Conservation (phyloP, 805 yeast species). For the Lachancea thermotolerans region DNA sequence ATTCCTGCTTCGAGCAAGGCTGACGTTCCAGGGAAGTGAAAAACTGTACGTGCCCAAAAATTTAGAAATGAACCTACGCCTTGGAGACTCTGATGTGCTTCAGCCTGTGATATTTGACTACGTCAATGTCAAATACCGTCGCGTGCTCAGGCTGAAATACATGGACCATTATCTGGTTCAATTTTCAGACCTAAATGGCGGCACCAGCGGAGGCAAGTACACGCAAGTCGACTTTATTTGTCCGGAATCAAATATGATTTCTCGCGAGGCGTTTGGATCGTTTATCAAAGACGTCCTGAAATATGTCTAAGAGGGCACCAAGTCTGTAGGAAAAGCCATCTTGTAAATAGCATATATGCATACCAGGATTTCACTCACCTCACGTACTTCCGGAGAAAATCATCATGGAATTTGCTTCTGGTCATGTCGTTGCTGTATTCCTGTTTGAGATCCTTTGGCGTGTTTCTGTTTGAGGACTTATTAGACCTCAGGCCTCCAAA, state of each 20-base stretch:
- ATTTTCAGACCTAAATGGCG: conserved; percentile 26
- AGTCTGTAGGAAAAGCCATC: not conserved
- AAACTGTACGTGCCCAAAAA: conserved; percentile 12
- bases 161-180: conserved; percentile 28
- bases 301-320: conserved; percentile 4
- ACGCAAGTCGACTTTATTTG: conserved; percentile 28
- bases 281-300: conserved; percentile 15
- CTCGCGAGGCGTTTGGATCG: conserved; percentile 11
- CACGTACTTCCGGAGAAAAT: conserved; percentile 37
- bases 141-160: conserved; percentile 22
- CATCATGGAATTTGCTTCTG: conserved; percentile 36
- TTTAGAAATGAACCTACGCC: conserved; percentile 12
- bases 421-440: conserved; percentile 33
- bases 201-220: conserved; percentile 21
- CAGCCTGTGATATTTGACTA: conserved; percentile 18
- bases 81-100: conserved; percentile 1
- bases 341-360: not conserved
- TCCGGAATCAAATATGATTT: conserved; percentile 9
- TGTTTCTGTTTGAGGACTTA: conserved; percentile 8
- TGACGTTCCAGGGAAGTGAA: conserved; percentile 13
- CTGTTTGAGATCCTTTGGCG: not conserved
- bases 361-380: conserved; percentile 18
- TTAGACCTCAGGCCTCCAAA: conserved; percentile 22
- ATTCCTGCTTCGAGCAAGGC: conserved; percentile 29
- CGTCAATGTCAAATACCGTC: conserved; percentile 19